Evolutionary conservation across 2,329 filamentous ascomycete species (phyloP), one percentile per base, ranked within the genome.

Genomic region (Paecilomyces variotii): DNA sequence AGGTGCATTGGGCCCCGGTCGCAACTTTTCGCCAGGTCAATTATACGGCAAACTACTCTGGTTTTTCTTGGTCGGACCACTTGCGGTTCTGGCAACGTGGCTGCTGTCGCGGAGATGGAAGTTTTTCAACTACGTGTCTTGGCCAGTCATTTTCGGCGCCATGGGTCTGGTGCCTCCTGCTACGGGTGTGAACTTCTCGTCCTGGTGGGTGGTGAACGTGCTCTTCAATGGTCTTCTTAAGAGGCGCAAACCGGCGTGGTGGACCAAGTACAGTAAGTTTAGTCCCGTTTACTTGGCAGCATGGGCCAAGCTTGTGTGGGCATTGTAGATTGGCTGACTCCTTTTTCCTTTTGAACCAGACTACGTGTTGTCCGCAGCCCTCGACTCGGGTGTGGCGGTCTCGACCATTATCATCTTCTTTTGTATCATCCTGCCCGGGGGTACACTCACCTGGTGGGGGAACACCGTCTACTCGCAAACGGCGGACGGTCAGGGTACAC

Each of bases 1-100:
- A 77, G 72, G 72, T 56, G 83, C 85, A 55, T 85, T 90, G 58
- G 88, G 88, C 0, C 87, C 88, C 0, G 78, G 79, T 1, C 83
- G 87, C 51, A 86, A 89, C 68, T 90, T 89, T 69, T 83, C 82
- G 56, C 77, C 81, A 2, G 79, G 79, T 1, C 81, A 84, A 35
- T 78, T 87, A 2, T 90, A 90, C 67, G 78, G 82, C 2, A 79
- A 79, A 10, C 76, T 90, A 27, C 82, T 87, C 60, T 90, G 82
- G 80, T 90, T 89, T 75, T 90, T 86, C 81, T 80, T 90, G 32
- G 79, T 87, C 45, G 87, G 88, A 12, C 85, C 84, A 12, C 61
- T 83, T 2, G 76, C 83, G 0, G 87, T 88, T 9, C 68, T 89
- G 54, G 66, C 84, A 53, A 84, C 86, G 35, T 90, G 76, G 63